These are phyloP conservation scores for Penicillium cosmopolitanum DNA, from an alignment of 495 filamentous ascomycete genomes.

Conservation along the genomic window DNA sequence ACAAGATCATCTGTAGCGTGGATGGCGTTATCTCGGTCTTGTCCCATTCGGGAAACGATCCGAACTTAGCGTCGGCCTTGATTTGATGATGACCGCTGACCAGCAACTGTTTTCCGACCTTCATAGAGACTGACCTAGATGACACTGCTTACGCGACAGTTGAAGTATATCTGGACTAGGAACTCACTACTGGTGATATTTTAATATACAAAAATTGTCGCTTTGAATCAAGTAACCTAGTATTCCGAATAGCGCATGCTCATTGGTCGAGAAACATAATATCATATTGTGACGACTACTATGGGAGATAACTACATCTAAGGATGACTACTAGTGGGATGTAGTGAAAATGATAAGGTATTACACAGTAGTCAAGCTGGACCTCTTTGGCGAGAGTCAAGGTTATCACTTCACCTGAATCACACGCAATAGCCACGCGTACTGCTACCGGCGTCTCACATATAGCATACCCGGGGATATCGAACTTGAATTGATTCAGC, in stretches of 20 bases:
- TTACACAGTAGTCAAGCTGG: no score
- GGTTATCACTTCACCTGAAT: not conserved
- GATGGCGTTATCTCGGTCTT: conserved; percentile 30
- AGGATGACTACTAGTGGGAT: no score
- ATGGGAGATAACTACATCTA: no score
- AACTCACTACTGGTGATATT: no score
- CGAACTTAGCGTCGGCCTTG: not conserved
- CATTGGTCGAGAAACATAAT: not conserved
- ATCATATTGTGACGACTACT: not conserved
- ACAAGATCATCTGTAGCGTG: conserved; percentile 15
- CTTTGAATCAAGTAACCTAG: no score
- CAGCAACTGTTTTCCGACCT: no score
- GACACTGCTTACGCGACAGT: no score
- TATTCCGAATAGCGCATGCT: not conserved
- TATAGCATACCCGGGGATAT: not conserved
- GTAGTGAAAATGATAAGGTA: no score
- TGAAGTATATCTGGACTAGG: no score
- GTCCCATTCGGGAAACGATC: not conserved
- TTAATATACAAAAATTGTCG: no score
- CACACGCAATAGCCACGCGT: not conserved
- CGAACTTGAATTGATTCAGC: not conserved
- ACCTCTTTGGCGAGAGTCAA: not conserved
- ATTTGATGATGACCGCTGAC: no score
- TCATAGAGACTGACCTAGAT: no score
- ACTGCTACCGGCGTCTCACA: not conserved